Base-by-base conservation (phyloP, 169 alveolate species). In the Eimeria necatrix region DNA sequence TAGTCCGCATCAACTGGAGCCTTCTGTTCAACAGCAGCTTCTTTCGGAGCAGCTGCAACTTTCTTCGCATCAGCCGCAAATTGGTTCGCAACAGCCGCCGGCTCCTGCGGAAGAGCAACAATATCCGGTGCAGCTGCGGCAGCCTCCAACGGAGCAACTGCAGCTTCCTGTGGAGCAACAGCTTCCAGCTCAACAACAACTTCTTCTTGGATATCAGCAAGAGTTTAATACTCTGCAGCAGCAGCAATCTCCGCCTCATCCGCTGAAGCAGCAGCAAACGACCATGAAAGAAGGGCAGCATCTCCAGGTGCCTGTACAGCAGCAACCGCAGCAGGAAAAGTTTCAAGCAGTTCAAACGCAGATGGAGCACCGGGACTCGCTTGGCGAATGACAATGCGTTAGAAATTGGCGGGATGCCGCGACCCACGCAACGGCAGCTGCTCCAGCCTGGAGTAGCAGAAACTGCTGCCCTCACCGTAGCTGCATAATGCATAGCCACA, bases 111-210 rank as follows among this genome's bases (percentile, higher is more conserved):
- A 18, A 1, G 41, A 32, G 41, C 56, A 41, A 32, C 41, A 26
- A n/a, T 20, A 51, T 24, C 76, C 41, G 49, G 1, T 80, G 71
- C 89, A 80, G 32, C 78, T 68, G 78, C 87, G 0, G 87, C 87
- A 80, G 51, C 71, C 71, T 80, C 60, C 51, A 18, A 6, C 64
- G 61, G 76, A 59, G 70, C 91, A 52, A 74, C 76, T 12, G 56
- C 91, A 53, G 78, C 46, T 10, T 3, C 91, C 76, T 18, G 18
- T 53, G 91, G 76, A 12, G 91, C 91, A 53, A 26, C 26, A 32
- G 78, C 78, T 52, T 4, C 48, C 59, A 8, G 4, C 52, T 4
- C 22, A 12, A 41, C 91, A 59, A 74, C 91, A 83, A 68, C 91
- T 24, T 9, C 49, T 26, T 22, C 73, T 56, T 10, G 6, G 53